Evolutionary conservation across 768 basidiomycete species (phyloP), one percentile per base, ranked within the genome.

Genomic region (Xerocomellus intermedius): DNA sequence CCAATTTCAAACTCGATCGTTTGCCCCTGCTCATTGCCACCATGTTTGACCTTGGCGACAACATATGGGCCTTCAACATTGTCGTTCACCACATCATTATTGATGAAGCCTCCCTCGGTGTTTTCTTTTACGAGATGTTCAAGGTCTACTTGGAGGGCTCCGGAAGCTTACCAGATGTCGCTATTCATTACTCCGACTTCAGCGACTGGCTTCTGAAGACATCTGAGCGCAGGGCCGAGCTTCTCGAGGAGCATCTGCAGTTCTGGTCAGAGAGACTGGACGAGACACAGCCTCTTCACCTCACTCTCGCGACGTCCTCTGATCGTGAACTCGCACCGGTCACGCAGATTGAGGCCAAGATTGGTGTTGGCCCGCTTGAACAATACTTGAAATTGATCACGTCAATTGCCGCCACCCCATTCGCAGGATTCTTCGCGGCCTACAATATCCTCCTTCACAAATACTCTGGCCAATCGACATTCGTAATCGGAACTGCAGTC

Each of bases 361-460:
- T 63, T 16, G 49, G 62, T 33, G 50, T 64, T 37, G 62, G 55
- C 17, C 39, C 47, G 4, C 62, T 63, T 7, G 58, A 63, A 39
- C 39, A 56, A 47, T 69, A 68, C 59, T 21, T 55, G 22, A 59
- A 64, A 16, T 14, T 67, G 30, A 50, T 66, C 41, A 47, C 56
- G 2, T 57, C 59, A 16, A 47, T 53, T 4, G 56, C 50, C 10
- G 63, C 61, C 22, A 69, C 68, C 1, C 55, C 64, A 4, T 69
- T 69, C 32, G 66, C 68, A 43, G 69, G 64, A 14, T 70, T 69
- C 57, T 69, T 70, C 32, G 69, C 68, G 2, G 68, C 62, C 4
- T 69, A 69, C 48, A 69, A 69, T 10, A n/a, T 70, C n/a, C 67
- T 69, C 14, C 64, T 69, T 46, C 64, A 70, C 63, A 70, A 70